phyloP scores from a whole-genome alignment of 148 eudicot species.

The Bassia scoparia region DNA sequence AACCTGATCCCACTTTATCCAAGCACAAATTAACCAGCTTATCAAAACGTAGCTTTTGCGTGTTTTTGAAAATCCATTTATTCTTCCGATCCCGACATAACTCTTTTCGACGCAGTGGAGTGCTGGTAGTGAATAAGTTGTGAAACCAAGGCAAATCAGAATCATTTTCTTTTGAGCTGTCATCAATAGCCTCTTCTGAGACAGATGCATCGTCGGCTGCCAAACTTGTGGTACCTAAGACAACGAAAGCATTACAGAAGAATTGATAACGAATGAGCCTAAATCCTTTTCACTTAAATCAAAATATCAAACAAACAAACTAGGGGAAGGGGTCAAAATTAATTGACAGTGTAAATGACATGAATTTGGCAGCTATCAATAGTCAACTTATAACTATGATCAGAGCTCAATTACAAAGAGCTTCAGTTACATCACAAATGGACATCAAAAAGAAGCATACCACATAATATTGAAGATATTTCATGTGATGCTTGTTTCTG shows the following conservation, averaged over 20 bases:
- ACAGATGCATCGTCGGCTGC: constrained; percentile 16
- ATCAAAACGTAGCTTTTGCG: constrained; percentile 42
- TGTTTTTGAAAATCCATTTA: constrained; percentile 60
- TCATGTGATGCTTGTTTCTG: constrained; percentile 24
- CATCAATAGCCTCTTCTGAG: constrained; percentile 19
- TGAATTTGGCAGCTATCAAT: background rate
- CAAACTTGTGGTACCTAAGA: constrained; percentile 12
- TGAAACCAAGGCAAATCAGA: constrained; percentile 41
- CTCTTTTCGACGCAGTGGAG: constrained; percentile 50
- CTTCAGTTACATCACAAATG: background rate
- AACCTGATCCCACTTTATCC: constrained; percentile 53
- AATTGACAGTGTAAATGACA: background rate
- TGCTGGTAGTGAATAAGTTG: constrained; percentile 24
- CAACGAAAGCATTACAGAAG: background rate
- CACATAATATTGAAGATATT: constrained; percentile 41
- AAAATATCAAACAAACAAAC: too few relatives aligned
- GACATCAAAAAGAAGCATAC: constrained; percentile 33
- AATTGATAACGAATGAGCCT: too few relatives aligned
- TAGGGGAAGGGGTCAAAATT: too few relatives aligned
- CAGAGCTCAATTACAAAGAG: background rate
- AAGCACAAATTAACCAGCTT: constrained; percentile 50
- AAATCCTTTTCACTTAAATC: too few relatives aligned
- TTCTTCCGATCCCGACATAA: constrained; percentile 56
- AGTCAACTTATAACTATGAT: background rate
- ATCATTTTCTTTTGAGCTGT: constrained; percentile 12